A percentile compares a stretch with the other conserved stretches of the same genome.
Conservation (phyloP, 257 asterid genomes). For the Ocimum tenuiflorum region DNA sequence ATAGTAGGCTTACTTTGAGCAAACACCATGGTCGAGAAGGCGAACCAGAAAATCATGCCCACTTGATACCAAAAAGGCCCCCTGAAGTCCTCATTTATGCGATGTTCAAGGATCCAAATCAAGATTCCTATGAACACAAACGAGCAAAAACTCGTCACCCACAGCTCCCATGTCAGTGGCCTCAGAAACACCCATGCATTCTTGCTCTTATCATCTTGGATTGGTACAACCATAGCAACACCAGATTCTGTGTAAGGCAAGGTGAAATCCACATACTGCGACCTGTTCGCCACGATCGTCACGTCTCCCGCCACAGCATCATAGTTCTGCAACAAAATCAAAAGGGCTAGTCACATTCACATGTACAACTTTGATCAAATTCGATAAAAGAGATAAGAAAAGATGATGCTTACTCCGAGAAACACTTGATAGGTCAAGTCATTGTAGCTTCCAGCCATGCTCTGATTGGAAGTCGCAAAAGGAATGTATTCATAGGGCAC, state of each 20-base stretch:
- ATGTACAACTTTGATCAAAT: too few relatives aligned
- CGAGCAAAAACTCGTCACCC: conserved; percentile 23
- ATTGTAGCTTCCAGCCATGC: conserved; percentile 20
- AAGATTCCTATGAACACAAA: conserved; percentile 18
- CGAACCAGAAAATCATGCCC: conserved; percentile 46
- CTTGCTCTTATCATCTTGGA: conserved; percentile 10
- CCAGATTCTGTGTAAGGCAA: conserved; percentile 26
- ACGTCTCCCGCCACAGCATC: conserved; percentile 27
- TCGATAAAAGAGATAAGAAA: not conserved
- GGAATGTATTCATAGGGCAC: conserved; percentile 23
- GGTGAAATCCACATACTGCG: conserved; percentile 24
- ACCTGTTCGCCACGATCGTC: conserved; percentile 22
- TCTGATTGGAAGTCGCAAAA: conserved; percentile 8
- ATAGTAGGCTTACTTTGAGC: conserved; percentile 25
- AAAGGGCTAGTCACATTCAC: not conserved
- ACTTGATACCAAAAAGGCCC: conserved; percentile 27
- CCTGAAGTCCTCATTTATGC: conserved; percentile 21
- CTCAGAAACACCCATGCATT: conserved; percentile 25
- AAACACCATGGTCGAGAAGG: conserved; percentile 41
- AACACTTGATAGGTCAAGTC: conserved; percentile 16
- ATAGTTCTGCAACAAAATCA: conserved; percentile 11
- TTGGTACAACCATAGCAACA: conserved; percentile 21
- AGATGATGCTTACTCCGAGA: conserved; percentile 29
- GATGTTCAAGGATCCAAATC: conserved; percentile 27
- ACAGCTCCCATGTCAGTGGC: conserved; percentile 28